phyloP scores from a whole-genome alignment of 495 filamentous ascomycete species.

The Penicillium bialowiezense region DNA sequence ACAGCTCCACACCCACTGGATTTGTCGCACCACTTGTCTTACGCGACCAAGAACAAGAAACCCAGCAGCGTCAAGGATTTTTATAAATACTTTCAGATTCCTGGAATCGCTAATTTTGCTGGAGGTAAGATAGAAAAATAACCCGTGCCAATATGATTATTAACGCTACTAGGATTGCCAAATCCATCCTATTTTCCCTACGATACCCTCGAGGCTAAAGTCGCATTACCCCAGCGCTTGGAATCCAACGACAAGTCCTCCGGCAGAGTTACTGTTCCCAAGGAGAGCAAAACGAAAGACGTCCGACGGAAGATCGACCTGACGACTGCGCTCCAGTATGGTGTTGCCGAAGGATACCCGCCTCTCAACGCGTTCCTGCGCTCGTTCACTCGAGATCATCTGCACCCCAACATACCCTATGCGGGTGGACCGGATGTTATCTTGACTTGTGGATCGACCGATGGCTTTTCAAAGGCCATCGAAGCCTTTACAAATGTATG shows the following conservation, averaged over 20 bases:
- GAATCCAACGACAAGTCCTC: slow-evolving; percentile 49
- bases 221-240: slow-evolving; percentile 70
- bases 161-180: slow-evolving; percentile 60
- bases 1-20: slow-evolving; percentile 56
- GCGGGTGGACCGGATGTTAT: slow-evolving; percentile 69
- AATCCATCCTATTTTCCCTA: slow-evolving; percentile 82
- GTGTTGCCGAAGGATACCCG: slow-evolving; percentile 70
- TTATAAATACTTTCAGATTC: slow-evolving; percentile 82
- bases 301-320: slow-evolving; percentile 71
- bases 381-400: slow-evolving; percentile 69
- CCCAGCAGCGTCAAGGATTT: slow-evolving; percentile 69
- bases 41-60: slow-evolving; percentile 58
- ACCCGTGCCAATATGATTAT: no score
- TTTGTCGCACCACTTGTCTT: slow-evolving; percentile 74
- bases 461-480: slow-evolving; percentile 76
- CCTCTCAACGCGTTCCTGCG: slow-evolving; percentile 72
- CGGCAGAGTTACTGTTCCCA: slow-evolving; percentile 67
- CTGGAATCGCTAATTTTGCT: slow-evolving; percentile 81
- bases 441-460: slow-evolving; percentile 76
- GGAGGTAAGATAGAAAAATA: slow-evolving; percentile 57
- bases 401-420: slow-evolving; percentile 82
- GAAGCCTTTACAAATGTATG: slow-evolving; percentile 71
- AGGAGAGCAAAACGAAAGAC: slow-evolving; percentile 52
- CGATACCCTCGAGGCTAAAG: slow-evolving; percentile 82
- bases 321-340: slow-evolving; percentile 81